Conservation (phyloP, 805 yeast species). For the Isabelozyma heimii region DNA sequence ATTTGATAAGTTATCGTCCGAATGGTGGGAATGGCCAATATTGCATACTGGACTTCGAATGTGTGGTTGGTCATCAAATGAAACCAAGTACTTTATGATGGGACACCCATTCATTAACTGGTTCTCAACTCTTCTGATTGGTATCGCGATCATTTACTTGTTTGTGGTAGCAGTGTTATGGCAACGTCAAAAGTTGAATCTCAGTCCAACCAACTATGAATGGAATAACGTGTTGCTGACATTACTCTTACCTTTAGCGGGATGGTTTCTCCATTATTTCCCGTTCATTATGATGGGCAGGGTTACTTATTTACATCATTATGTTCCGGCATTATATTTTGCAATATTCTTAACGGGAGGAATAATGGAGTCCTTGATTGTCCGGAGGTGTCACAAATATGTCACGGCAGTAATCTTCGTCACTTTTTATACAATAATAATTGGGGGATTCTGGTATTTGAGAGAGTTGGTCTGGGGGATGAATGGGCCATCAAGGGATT, state of each 20-base stretch:
- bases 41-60: constrained; percentile 71
- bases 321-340: constrained; percentile 43
- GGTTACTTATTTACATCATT: constrained; percentile 44
- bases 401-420: constrained; percentile 33
- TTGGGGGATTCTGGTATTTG: constrained; percentile 58
- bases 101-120: constrained; percentile 81
- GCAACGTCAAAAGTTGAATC: constrained; percentile 29
- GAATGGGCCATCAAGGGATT: constrained; percentile 37
- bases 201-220: constrained; percentile 16
- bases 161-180: constrained; percentile 18
- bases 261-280: constrained; percentile 39
- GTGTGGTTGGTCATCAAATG: constrained; percentile 66
- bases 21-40: constrained; percentile 91
- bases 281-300: constrained; percentile 44
- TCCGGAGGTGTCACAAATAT: constrained; percentile 7
- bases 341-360: constrained; percentile 76
- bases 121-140: constrained; percentile 35
- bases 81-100: constrained; percentile 60
- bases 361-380: constrained; percentile 44
- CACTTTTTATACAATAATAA: constrained; percentile 46
- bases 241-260: constrained; percentile 35
- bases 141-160: constrained; percentile 16
- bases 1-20: constrained; percentile 65
- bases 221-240: constrained; percentile 28
- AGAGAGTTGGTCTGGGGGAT: constrained; percentile 80